Evolutionary conservation across 768 basidiomycete species (phyloP).

Genomic region (Psilocybe cyanescens): DNA sequence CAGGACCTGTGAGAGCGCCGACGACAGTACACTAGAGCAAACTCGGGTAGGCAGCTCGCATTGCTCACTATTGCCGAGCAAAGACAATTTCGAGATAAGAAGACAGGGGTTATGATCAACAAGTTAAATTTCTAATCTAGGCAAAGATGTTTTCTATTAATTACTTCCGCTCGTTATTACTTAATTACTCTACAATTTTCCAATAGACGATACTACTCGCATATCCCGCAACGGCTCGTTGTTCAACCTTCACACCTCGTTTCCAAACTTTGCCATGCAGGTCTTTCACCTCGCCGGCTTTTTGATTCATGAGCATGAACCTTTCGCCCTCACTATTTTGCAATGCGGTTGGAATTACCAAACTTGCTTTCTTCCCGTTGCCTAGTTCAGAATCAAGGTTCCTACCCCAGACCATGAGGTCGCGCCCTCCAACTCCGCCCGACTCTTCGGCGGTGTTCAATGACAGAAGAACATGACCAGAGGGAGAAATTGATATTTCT

Average conservation of each 20-base stretch:
- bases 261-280: conserved; percentile 64
- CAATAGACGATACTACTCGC: conserved; percentile 73
- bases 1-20: not conserved
- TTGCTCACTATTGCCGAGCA: not conserved
- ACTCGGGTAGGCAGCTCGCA: not conserved
- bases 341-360: conserved; percentile 56
- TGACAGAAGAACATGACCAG: conserved; percentile 76
- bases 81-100: not conserved
- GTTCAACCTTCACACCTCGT: conserved; percentile 63
- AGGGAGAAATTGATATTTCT: conserved; percentile 68
- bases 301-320: conserved; percentile 58
- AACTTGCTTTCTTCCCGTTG: conserved; percentile 67
- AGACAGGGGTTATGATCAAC: not conserved
- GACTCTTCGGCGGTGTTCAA: conserved; percentile 62
- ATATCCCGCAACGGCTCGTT: conserved; percentile 64
- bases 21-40: not conserved
- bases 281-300: conserved; percentile 59
- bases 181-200: conserved; percentile 43
- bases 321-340: conserved; percentile 55
- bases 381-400: conserved; percentile 79
- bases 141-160: too few species aligned
- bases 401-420: conserved; percentile 74
- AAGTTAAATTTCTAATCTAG: too few species aligned
- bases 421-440: conserved; percentile 59
- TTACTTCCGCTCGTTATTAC: too few species aligned